Percentiles rank a stretch among this genome's conserved stretches.
phyloP scores from a whole-genome alignment of 2,329 filamentous ascomycete species.

The Stemphylium lycopersici region DNA sequence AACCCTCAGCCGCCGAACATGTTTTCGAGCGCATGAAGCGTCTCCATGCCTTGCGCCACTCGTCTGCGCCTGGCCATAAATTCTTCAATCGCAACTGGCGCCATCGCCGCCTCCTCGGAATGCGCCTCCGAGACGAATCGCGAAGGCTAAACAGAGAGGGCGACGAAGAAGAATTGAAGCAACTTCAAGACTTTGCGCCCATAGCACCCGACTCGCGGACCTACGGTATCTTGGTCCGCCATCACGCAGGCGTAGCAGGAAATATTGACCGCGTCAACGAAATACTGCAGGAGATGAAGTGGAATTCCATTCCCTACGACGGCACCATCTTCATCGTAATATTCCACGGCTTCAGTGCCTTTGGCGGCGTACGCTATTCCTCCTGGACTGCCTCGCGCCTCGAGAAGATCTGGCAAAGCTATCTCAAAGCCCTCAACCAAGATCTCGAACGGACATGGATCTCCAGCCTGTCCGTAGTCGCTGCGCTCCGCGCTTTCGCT shows the following conservation, averaged over 20 bases:
- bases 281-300: slow-evolving; percentile 80
- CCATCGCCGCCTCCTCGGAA: slow-evolving; percentile 52
- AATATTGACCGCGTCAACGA: slow-evolving; percentile 73
- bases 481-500: slow-evolving; percentile 62
- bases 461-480: slow-evolving; percentile 31
- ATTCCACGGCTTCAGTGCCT: slow-evolving; percentile 78
- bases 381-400: slow-evolving; percentile 77
- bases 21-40: slow-evolving; percentile 86
- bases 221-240: slow-evolving; percentile 77
- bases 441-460: slow-evolving; percentile 37
- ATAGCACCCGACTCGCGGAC: slow-evolving; percentile 78
- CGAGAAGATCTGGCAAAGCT: slow-evolving; percentile 49
- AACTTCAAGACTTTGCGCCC: slow-evolving; percentile 69
- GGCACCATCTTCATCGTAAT: slow-evolving; percentile 79
- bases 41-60: slow-evolving; percentile 53
- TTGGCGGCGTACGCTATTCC: slow-evolving; percentile 70
- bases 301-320: slow-evolving; percentile 68
- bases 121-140: slow-evolving; percentile 55
- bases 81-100: slow-evolving; percentile 50
- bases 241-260: slow-evolving; percentile 72
- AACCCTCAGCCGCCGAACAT: slow-evolving; percentile 76
- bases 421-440: slow-evolving; percentile 26
- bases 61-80: slow-evolving; percentile 30
- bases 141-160: slow-evolving; percentile 47
- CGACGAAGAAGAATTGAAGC: slow-evolving; percentile 62